These are phyloP conservation scores for Aegilops tauschii DNA, from an alignment of 176 grass and related monocot genomes.

Conservation along the genomic window DNA sequence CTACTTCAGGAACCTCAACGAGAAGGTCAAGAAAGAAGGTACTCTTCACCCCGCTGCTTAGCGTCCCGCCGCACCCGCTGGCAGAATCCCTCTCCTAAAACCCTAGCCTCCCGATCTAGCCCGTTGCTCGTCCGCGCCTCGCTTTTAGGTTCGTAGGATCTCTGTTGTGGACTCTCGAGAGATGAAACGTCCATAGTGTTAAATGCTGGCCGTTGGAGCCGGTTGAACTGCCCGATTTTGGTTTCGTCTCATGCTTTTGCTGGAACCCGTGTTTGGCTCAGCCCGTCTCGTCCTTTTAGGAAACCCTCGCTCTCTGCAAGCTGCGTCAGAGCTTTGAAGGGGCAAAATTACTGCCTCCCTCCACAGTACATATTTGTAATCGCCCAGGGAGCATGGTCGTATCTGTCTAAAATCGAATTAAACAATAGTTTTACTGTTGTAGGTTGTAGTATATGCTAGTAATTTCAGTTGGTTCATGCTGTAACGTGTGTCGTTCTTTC, in stretches of 20 bases:
- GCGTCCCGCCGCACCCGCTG: background rate
- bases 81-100: constrained; percentile 16
- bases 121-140: background rate
- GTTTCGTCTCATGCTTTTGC: background rate
- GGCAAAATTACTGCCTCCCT: background rate
- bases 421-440: background rate
- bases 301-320: background rate
- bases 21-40: constrained; percentile 99
- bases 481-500: background rate
- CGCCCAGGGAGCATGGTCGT: background rate
- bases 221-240: constrained; percentile 3
- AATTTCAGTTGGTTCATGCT: constrained; percentile 12
- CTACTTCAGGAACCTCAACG: constrained; percentile 88
- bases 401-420: background rate
- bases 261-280: background rate
- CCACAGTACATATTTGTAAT: background rate
- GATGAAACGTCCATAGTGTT: background rate
- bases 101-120: constrained; percentile 37
- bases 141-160: background rate
- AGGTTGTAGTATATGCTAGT: background rate
- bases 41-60: background rate
- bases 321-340: background rate
- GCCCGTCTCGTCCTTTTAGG: background rate
- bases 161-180: background rate
- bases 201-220: background rate